Evolutionary conservation across 345 rosid species (phyloP).

Genomic region (Lenwebbia sp.): DNA sequence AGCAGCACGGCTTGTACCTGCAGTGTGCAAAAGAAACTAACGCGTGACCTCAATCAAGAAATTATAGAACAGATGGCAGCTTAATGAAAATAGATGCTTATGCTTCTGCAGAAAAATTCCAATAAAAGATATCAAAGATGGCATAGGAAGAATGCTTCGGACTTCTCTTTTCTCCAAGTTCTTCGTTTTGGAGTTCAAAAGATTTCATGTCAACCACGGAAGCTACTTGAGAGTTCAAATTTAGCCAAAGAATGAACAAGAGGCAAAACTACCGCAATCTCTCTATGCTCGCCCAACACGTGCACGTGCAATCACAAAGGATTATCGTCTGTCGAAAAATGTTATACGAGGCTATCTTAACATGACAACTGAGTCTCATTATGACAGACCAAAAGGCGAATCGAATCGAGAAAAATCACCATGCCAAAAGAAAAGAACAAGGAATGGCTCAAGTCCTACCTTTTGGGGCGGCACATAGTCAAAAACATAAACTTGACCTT

Average conservation of each 20-base stretch:
- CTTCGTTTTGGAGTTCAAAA: background rate
- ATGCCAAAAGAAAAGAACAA: background rate
- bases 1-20: slow-evolving; percentile 39
- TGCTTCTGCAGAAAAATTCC: background rate
- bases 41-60: background rate
- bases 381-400: background rate
- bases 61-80: background rate
- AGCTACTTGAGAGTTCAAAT: background rate
- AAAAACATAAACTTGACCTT: slow-evolving; percentile 46
- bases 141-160: background rate
- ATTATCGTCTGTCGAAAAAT: background rate
- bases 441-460: background rate
- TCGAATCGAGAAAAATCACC: background rate
- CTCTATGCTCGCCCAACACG: background rate
- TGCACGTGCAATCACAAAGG: background rate
- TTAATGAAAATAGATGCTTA: background rate
- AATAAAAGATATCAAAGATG: background rate
- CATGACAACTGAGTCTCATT: background rate
- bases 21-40: background rate
- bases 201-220: background rate
- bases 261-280: background rate
- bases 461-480: background rate
- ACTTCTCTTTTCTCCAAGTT: background rate
- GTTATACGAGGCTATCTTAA: background rate
- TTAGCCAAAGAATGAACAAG: background rate